Evolutionary conservation across 306 rosid genomes (phyloP).

Genomic region (Ochetophila trinervis): DNA sequence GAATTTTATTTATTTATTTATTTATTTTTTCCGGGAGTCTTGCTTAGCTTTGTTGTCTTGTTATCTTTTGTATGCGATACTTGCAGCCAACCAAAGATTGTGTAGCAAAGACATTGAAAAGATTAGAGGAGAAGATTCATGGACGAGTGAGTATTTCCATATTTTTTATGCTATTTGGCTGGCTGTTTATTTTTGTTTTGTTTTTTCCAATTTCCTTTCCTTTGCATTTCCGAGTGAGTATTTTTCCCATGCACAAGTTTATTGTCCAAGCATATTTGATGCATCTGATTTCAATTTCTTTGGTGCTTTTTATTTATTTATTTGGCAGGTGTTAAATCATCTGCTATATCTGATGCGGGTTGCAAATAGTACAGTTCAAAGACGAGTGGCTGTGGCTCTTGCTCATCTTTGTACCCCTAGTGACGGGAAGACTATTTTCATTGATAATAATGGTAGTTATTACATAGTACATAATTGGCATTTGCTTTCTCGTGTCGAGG

Average conservation of each 20-base stretch:
- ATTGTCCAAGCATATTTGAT: background rate
- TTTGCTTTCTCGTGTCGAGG: background rate
- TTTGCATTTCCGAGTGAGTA: no score
- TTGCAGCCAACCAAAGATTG: slow-evolving; percentile 80
- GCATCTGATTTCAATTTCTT: background rate
- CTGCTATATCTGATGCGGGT: slow-evolving; percentile 68
- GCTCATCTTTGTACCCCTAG: slow-evolving; percentile 71
- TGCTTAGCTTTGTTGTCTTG: background rate
- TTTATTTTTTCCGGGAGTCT: background rate
- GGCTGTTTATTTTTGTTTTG: background rate
- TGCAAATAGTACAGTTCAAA: slow-evolving; percentile 52
- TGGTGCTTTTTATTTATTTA: no score
- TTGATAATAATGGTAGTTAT: slow-evolving; percentile 55
- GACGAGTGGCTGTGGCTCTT: slow-evolving; percentile 69
- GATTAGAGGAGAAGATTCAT: slow-evolving; percentile 80
- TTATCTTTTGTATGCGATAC: slow-evolving; percentile 2
- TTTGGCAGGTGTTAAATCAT: slow-evolving; percentile 50
- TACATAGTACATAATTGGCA: slow-evolving; percentile 1
- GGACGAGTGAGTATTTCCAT: slow-evolving; percentile 48
- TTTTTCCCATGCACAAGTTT: background rate
- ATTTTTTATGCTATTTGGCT: background rate
- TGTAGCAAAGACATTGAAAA: slow-evolving; percentile 70
- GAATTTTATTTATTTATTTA: background rate
- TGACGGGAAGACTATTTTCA: slow-evolving; percentile 53
- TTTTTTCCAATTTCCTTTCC: background rate